Evolutionary conservation across 176 grass and related monocot species (phyloP).

Genomic region (Triticum dicoccoides): DNA sequence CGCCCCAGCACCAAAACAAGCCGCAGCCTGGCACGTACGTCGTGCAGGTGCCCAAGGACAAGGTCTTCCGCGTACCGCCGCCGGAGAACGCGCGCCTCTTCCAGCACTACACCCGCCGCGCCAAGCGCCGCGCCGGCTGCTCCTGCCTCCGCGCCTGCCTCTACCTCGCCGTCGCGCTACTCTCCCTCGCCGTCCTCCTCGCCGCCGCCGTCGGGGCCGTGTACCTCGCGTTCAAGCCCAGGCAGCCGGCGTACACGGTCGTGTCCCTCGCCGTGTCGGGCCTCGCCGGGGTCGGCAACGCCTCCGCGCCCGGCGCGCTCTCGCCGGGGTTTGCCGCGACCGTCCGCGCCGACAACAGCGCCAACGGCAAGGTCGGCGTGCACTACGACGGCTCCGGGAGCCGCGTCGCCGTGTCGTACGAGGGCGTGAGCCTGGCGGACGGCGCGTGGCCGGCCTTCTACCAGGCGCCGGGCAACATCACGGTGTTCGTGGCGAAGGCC

Average conservation of each 20-base stretch:
- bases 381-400: slow-evolving; percentile 32
- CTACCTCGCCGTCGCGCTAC: neutral
- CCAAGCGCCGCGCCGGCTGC: slow-evolving; percentile 17
- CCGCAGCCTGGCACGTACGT: slow-evolving; percentile 34
- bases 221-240: slow-evolving; percentile 36
- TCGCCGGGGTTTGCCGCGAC: slow-evolving; percentile 48
- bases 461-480: slow-evolving; percentile 58
- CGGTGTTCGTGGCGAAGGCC: slow-evolving; percentile 36
- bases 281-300: slow-evolving; percentile 23
- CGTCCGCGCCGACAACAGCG: slow-evolving; percentile 55
- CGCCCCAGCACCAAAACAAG: neutral
- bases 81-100: slow-evolving; percentile 59
- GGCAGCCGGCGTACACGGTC: slow-evolving; percentile 36
- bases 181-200: slow-evolving; percentile 35
- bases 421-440: slow-evolving; percentile 28
- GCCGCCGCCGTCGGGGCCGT: neutral
- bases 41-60: slow-evolving; percentile 67
- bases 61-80: slow-evolving; percentile 65
- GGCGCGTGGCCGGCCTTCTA: slow-evolving; percentile 61
- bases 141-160: slow-evolving; percentile 44
- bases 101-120: slow-evolving; percentile 48
- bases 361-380: slow-evolving; percentile 48
- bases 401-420: slow-evolving; percentile 42
- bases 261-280: slow-evolving; percentile 40
- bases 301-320: neutral